These are phyloP conservation scores for Quercus rubra DNA, from an alignment of 306 rosid genomes.

Conservation along the genomic window DNA sequence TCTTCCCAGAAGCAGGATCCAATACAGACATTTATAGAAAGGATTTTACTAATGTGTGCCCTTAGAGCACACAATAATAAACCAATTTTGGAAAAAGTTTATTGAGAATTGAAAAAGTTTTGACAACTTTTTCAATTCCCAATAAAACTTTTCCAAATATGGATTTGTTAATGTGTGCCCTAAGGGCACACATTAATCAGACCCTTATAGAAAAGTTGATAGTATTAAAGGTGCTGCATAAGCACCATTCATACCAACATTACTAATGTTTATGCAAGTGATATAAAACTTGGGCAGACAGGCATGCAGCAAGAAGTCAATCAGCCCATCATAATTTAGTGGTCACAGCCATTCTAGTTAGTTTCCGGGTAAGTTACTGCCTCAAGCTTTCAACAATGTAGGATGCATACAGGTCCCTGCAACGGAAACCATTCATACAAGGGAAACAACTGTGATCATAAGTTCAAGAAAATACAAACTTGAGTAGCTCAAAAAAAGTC, in stretches of 20 bases:
- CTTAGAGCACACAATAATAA: too few species aligned
- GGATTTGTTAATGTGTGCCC: too few species aligned
- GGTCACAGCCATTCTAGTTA: conserved; percentile 8
- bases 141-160: too few species aligned
- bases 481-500: neutral
- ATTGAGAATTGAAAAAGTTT: too few species aligned
- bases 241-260: neutral
- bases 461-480: neutral
- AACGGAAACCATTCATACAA: conserved; percentile 11
- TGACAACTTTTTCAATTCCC: too few species aligned
- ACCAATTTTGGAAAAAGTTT: too few species aligned
- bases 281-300: neutral
- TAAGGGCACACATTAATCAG: too few species aligned
- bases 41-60: too few species aligned
- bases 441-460: neutral
- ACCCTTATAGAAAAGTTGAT: neutral
- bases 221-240: neutral
- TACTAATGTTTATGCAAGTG: neutral
- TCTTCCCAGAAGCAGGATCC: neutral
- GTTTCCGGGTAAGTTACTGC: conserved; percentile 47
- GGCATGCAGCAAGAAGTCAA: conserved; percentile 23
- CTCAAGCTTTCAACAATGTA: conserved; percentile 95
- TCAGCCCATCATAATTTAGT: conserved; percentile 8
- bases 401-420: conserved; percentile 92
- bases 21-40: neutral